Base-by-base conservation (phyloP, 441 rosid genomes). In the Manihot esculenta region DNA sequence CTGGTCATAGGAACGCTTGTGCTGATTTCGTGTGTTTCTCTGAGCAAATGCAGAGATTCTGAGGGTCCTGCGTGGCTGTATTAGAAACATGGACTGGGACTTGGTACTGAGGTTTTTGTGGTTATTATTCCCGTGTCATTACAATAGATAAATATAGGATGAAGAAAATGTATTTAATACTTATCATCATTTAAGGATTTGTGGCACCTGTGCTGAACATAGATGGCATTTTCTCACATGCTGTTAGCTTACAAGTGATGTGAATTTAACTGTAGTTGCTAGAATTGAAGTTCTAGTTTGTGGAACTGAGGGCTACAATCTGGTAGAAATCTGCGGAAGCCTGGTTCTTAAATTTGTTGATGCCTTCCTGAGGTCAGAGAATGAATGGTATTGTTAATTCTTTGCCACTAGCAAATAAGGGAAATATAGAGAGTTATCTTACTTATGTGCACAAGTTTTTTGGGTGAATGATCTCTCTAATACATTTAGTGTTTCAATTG, bases 231-330 rank as follows among this genome's bases (percentile, higher is more conserved):
- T 35, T 38, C 48, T 26, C 38, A 45, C 54, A 47, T 24, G 38
- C 10, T 17, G 33, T n/a, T 64, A 30, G 42, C 23, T 15, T 10
- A 3, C 11, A 0, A 3, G 21, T 9, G 68, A 8, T 30, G 9
- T 24, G 35, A 26, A n/a, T 59, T 10, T 11, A 47, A 45, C 35
- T 44, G 0, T 49, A 0, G 35, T 23, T 21, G 11, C 59, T n/a
- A 48, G 66, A 49, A 58, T 13, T 69, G 57, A 11, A 26, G 47
- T 69, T 69, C 10, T 42, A 60, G 38, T 55, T 69, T 45, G 13
- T 35, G 57, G 49, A 69, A 27, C 14, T 45, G 41, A 27, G 1
- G 18, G 33, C 26, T 44, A 13, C 1, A 42, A 24, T 24, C 7
- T 10, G 54, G 44, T 68, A 41, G 38, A 50, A 23, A 15, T 12